A percentile compares a stretch with the other conserved stretches of the same genome.
Evolutionary conservation across 257 asterid species (phyloP).

Genomic region (Nicotiana paniculata): DNA sequence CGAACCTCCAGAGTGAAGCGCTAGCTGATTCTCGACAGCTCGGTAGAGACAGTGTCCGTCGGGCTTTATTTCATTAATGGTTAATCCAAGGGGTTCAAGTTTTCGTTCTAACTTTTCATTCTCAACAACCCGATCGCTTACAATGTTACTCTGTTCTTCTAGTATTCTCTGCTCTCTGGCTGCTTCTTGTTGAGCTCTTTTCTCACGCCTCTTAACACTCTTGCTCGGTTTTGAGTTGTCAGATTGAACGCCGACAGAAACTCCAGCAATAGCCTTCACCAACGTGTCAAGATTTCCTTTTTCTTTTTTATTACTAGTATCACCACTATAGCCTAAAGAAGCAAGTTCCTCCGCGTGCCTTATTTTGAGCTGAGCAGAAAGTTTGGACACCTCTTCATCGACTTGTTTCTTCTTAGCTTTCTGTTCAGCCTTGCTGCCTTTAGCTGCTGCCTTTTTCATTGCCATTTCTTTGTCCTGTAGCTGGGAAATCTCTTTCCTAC

Average conservation of each 20-base stretch:
- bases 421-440: slow-evolving; percentile 98
- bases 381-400: slow-evolving; percentile 72
- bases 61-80: slow-evolving; percentile 75
- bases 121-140: slow-evolving; percentile 60
- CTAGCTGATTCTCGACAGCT: slow-evolving; percentile 81
- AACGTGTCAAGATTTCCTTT: slow-evolving; percentile 61
- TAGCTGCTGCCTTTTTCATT: slow-evolving; percentile 85
- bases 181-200: slow-evolving; percentile 89
- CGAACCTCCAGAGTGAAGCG: slow-evolving; percentile 44
- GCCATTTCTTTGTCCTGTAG: slow-evolving; percentile 78
- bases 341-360: slow-evolving; percentile 69
- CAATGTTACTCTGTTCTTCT: slow-evolving; percentile 76
- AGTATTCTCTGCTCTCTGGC: slow-evolving; percentile 86
- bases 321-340: slow-evolving; percentile 52
- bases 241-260: slow-evolving; percentile 44
- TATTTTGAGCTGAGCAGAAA: slow-evolving; percentile 62
- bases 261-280: slow-evolving; percentile 88
- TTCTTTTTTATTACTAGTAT: slow-evolving; percentile 31
- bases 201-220: slow-evolving; percentile 67
- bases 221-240: slow-evolving; percentile 74
- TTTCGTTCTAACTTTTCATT: slow-evolving; percentile 54
- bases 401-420: slow-evolving; percentile 96
- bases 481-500: slow-evolving; percentile 77
- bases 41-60: slow-evolving; percentile 93
- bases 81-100: slow-evolving; percentile 80